Percentiles rank a stretch among this genome's conserved stretches.
These are phyloP conservation scores for Artemisia annua DNA, from an alignment of 129 eudicot genomes.

Conservation along the genomic window DNA sequence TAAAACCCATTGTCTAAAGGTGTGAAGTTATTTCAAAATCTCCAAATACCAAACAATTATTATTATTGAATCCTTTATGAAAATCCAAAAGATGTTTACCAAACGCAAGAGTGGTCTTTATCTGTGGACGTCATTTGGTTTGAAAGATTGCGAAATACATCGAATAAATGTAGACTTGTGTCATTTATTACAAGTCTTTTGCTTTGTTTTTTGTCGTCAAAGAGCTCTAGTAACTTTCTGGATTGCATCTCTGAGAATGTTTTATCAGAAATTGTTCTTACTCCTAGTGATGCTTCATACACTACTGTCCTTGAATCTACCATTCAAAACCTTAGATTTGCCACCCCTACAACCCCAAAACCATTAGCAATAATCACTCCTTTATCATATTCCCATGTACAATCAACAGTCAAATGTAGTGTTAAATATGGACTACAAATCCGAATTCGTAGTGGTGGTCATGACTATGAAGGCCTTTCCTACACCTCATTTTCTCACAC, in stretches of 20 bases:
- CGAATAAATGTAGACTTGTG: not conserved
- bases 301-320: not conserved
- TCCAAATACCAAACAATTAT: no score
- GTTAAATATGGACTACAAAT: not conserved
- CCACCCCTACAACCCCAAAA: not conserved
- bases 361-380: conserved; percentile 13
- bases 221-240: not conserved
- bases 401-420: not conserved
- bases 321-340: not conserved
- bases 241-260: conserved; percentile 1
- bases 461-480: conserved; percentile 3
- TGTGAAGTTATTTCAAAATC: no score
- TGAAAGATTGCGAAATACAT: no score
- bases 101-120: no score
- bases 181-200: not conserved
- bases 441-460: not conserved
- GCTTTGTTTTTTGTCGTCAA: not conserved
- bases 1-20: no score
- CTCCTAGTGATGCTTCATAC: not conserved
- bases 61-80: no score
- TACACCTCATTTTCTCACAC: not conserved
- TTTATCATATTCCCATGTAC: conserved; percentile 9
- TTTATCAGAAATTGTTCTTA: not conserved
- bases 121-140: no score
- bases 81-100: no score